phyloP scores from a whole-genome alignment of 371 early-diverging fungal genomes.

The Mortierella sp. region DNA sequence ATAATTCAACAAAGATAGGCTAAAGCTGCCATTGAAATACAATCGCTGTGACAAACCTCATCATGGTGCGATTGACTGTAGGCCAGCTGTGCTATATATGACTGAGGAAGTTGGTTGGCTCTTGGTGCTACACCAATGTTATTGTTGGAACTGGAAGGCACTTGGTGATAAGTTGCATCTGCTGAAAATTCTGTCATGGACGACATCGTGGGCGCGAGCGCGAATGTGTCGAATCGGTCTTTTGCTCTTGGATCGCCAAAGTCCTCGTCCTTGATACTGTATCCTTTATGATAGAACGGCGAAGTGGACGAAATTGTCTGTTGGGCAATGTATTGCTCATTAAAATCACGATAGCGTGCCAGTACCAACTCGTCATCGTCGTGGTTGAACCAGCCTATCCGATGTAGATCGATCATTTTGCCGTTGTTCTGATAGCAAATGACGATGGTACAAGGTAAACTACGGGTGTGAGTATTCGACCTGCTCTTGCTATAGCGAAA shows the following conservation, averaged over 20 bases:
- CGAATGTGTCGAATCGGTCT: constrained; percentile 25
- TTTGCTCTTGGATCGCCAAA: constrained; percentile 11
- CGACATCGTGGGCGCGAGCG: constrained; percentile 34
- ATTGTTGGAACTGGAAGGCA: constrained; percentile 30
- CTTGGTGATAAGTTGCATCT: constrained; percentile 51
- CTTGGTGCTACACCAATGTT: constrained; percentile 27
- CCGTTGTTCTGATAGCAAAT: constrained; percentile 63
- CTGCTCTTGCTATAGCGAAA: too few species aligned
- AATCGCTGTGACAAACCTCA: constrained; percentile 10
- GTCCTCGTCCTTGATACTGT: constrained; percentile 32
- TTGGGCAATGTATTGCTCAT: constrained; percentile 54
- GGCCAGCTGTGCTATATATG: constrained; percentile 17
- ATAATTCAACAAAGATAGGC: neutral
- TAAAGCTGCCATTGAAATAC: too few species aligned
- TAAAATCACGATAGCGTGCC: constrained; percentile 56
- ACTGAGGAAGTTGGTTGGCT: constrained; percentile 6
- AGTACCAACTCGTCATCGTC: constrained; percentile 68
- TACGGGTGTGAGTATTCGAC: too few species aligned
- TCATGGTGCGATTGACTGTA: constrained; percentile 24
- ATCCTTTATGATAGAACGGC: constrained; percentile 28
- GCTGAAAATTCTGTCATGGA: constrained; percentile 18
- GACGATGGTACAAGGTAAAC: too few species aligned
- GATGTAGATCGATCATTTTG: constrained; percentile 59
- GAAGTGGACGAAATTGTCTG: constrained; percentile 19
- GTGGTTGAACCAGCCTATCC: constrained; percentile 69